Evolutionary conservation across 2,329 filamentous ascomycete genomes (phyloP).

Genomic region (Verticillium longisporum): DNA sequence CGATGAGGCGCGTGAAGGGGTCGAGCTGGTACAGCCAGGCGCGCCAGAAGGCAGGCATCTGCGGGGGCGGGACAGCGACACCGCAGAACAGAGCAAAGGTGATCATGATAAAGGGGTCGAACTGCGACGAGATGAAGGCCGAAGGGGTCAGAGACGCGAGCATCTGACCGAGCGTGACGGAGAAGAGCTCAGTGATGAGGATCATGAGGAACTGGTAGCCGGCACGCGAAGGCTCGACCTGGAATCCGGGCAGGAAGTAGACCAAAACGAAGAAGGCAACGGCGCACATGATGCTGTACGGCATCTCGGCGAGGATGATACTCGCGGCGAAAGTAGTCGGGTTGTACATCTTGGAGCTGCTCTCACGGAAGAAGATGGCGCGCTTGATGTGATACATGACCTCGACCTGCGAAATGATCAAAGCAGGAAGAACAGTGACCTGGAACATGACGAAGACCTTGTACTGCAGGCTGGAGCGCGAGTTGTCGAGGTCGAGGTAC

Average conservation of each 20-base stretch:
- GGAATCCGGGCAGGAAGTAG: slow-evolving; percentile 79
- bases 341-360: slow-evolving; percentile 79
- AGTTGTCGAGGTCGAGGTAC: slow-evolving; percentile 72
- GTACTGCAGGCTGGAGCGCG: slow-evolving; percentile 71
- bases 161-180: slow-evolving; percentile 71
- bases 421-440: slow-evolving; percentile 72
- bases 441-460: slow-evolving; percentile 89
- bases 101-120: slow-evolving; percentile 79
- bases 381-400: slow-evolving; percentile 76
- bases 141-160: slow-evolving; percentile 72
- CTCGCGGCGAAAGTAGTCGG: slow-evolving; percentile 70
- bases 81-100: slow-evolving; percentile 82
- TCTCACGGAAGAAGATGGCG: slow-evolving; percentile 79
- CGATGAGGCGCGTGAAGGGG: slow-evolving; percentile 75
- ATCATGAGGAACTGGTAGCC: slow-evolving; percentile 86
- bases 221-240: slow-evolving; percentile 54
- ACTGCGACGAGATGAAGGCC: slow-evolving; percentile 70
- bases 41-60: slow-evolving; percentile 74
- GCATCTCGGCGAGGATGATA: slow-evolving; percentile 78
- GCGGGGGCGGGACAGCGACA: slow-evolving; percentile 70
- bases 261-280: slow-evolving; percentile 75
- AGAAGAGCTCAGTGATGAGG: slow-evolving; percentile 77
- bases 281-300: slow-evolving; percentile 75
- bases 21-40: slow-evolving; percentile 77
- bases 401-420: slow-evolving; percentile 80